Base-by-base conservation (phyloP, 768 basidiomycete genomes). In the Collybia sp. region DNA sequence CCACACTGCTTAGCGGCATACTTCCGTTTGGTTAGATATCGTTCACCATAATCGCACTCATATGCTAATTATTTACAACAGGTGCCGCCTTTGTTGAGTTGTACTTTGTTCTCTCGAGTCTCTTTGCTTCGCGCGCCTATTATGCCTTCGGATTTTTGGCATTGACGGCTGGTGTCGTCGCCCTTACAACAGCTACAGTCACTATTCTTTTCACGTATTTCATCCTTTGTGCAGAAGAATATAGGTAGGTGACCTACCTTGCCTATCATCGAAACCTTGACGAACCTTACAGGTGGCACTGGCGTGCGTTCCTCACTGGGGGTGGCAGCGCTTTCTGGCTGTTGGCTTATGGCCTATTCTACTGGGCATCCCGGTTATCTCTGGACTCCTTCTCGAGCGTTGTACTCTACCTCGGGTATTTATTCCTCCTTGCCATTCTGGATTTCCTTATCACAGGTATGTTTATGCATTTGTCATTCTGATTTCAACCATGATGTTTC, bases 61-160 rank as follows among this genome's bases (percentile, higher is more conserved):
- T 42, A 50, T 36, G 43, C 17, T 12, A 57, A 30, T 45, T 35
- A 30, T 5, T 18, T 15, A 15, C n/a, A 44, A n/a, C 46, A 90
- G 88, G 92, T 43, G 94, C 95, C 40, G 93, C 91, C 2, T 97
- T 96, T 57, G 89, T 97, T 50, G 95, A 97, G 63, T 68, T 96
- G 10, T 96, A 92, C 65, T 96, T 93, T 59, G 82, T 95, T 37
- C 72, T 97, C 48, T 90, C 92, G 11, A 88, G 85, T 56, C 73
- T 97, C 19, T 98, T 96, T 56, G 93, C 93, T 17, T 87, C 91
- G 9, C 79, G 90, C 30, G 88, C 87, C 38, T 95, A 93, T 68
- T 97, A 96, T 62, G 95, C 95, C 10, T 97, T 97, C 60, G 95
- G 95, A 12, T 97, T 97, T 70, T 67, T 97, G 37, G 88, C 92